Base-by-base conservation (phyloP, 108 stramenopile species). In the Seminavis robusta region DNA sequence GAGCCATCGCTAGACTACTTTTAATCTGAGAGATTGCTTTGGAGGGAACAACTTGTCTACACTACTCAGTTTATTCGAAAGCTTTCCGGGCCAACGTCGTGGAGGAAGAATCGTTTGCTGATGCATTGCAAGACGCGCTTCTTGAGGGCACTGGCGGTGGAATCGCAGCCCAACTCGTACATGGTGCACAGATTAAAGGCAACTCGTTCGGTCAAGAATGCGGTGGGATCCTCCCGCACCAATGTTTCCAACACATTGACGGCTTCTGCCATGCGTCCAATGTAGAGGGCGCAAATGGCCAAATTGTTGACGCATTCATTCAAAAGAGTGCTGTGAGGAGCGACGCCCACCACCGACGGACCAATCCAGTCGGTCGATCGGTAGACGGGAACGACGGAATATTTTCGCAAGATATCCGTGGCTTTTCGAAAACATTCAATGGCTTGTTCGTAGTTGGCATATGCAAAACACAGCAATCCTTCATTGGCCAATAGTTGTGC, bases 171-270 rank as follows among this genome's bases (percentile, higher is more conserved):
- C 9, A 97, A 66, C 51, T 97, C 96, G 68, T 97, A 97, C 52
- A 97, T 76, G 0, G 92, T 97, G 69, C 95, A 92, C 29, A 97
- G 70, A 63, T 97, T 97, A 63, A 95, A 91, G 25, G 88, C 85
- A 44, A 91, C 59, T 9, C 87, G 79, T 61, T 93, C 86, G 7
- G 89, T 91, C 67, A 97, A 66, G 54, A 73, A 84, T 38, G 56
- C 32, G 0, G 77, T 63, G 4, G 95, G 94, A 63, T 94, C 76
- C 32, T 82, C 80, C 19, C 88, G 83, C 8, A 95, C 67, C 47
- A 94, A 48, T 9, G 56, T 67, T 66, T 97, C 95, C 73, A 95
- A 65, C 36, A 74, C 30, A 24, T 52, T 39, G 28, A 91, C 77
- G 3, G 81, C 79, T 42, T 72, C 51, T 28, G 79, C 43, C 78